Base-by-base conservation (phyloP, 441 rosid species). In the Mallotus japonicus region DNA sequence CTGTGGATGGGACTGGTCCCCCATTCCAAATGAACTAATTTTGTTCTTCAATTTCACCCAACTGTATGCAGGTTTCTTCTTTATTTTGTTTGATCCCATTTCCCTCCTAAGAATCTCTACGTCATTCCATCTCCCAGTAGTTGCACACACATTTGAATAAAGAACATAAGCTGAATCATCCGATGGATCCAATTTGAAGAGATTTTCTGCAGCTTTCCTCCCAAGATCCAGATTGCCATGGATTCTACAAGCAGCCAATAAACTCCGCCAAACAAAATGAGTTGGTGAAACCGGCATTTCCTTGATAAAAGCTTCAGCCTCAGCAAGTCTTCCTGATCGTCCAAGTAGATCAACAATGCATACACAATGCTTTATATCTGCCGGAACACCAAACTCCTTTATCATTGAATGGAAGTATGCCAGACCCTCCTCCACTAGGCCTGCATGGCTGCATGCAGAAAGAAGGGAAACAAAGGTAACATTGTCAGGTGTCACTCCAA, bases 271-370 rank as follows among this genome's bases (percentile, higher is more conserved):
- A 57, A 92, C 83, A 22, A 83, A 83, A 66, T 83, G 86, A 66
- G 86, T 84, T 22, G 92, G 88, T 16, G 80, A 85, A 76, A 89
- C 73, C 51, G 92, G 90, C 96, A 94, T 88, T 73, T 85, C 76
- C 19, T 87, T 68, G 60, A 94, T 82, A 70, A 92, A 90, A 49
- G 80, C 73, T 79, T 85, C 93, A 65, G 96, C 97, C 65, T 89
- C 89, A 4, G 77, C 68, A 73, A 94, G 85, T 83, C 89, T 84
- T 75, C 98, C 97, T 78, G 97, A 83, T 74, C 97, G 78, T 64
- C 97, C 95, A n/a, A 94, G 90, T 78, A 94, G 97, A 87, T 94
- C 97, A 67, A 92, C 79, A 5, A 92, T 79, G 77, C 98, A 92
- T 58, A 92, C 93, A 66, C 95, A 92, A 77, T 94, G 98, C 83